Evolutionary conservation across 2,329 filamentous ascomycete species (phyloP), one percentile per base, ranked within the genome.

Genomic region (Diplodia sapinea): DNA sequence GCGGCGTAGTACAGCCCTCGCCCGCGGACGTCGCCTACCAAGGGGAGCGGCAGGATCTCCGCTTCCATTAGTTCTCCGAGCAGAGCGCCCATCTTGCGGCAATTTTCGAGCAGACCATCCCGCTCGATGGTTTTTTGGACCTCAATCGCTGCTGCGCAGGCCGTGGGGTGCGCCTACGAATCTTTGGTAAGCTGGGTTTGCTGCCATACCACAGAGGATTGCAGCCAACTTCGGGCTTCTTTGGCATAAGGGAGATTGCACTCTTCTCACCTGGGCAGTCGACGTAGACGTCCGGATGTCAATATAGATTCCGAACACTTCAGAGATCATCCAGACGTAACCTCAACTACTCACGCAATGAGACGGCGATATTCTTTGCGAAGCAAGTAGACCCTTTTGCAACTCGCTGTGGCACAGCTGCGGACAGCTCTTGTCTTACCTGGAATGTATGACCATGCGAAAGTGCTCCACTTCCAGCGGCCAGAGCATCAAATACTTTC

Each of bases 391-490:
- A 9, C 43, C n/a, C 2, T 20, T 47, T n/a, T 20, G 11, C 2
- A 47, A 7, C 17, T 9, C n/a, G 20, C 11, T 40, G n/a, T 20
- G 65, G 13, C 33, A 36, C 33, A 12, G 33, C 33, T 36, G 7
- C 11, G 2, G 8, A 36, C 33, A 36, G 3, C 12, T 29, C 31
- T 7, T 49, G 6, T 43, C 55, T 51, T 36, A 67, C 65, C 57
- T 67, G 65, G 31, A 67, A 67, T 23, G 65, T 67, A 33, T 67
- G 65, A 8, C 65, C 65, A 13, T 67, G 65, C 17, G 54, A 59
- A 11, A 67, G 65, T 40, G 33, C 49, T 50, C 55, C 55, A 15
- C 29, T 52, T 9, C 65, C 65, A 11, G n/a, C 47, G n/a, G 65
- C 65, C 20, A 67, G 17, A 26, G 65, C 65, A 26, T 67, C 65